phyloP scores from a whole-genome alignment of 208 protist species.

The Herpetomonas tarakana region DNA sequence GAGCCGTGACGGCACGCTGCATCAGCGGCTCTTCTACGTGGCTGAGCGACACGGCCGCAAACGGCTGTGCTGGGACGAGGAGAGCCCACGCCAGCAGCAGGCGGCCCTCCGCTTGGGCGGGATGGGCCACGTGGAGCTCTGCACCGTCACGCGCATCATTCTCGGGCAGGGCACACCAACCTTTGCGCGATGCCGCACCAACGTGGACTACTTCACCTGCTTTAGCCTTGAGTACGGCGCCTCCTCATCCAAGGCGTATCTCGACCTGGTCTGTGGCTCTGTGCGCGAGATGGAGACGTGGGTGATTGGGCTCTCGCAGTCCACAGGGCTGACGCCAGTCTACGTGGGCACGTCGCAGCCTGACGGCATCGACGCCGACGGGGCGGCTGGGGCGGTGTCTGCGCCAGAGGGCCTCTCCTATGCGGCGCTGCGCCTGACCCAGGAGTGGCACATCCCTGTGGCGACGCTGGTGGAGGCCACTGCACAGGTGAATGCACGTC shows the following conservation, averaged over 20 bases:
- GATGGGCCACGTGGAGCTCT: slow-evolving; percentile 37
- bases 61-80: slow-evolving; percentile 49
- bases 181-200: slow-evolving; percentile 20
- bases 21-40: slow-evolving; percentile 58
- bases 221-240: slow-evolving; percentile 44
- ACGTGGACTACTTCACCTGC: slow-evolving; percentile 15
- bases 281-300: slow-evolving; percentile 66
- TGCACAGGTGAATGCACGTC: slow-evolving; percentile 27
- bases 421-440: slow-evolving; percentile 25
- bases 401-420: slow-evolving; percentile 4
- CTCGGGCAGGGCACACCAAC: slow-evolving; percentile 45
- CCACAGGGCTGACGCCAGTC: slow-evolving; percentile 28
- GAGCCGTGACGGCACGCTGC: slow-evolving; percentile 34
- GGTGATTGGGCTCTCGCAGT: slow-evolving; percentile 58
- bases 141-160: slow-evolving; percentile 34
- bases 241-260: slow-evolving; percentile 10
- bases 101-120: slow-evolving; percentile 4
- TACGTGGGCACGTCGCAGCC: slow-evolving; percentile 39
- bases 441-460: slow-evolving; percentile 51
- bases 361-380: neutral
- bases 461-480: slow-evolving; percentile 32
- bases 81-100: slow-evolving; percentile 4
- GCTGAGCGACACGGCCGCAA: slow-evolving; percentile 16
- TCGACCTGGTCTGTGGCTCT: slow-evolving; percentile 57
- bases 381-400: neutral